These are phyloP conservation scores for Saturnispora saitoi DNA, from an alignment of 805 yeast genomes.

Conservation along the genomic window DNA sequence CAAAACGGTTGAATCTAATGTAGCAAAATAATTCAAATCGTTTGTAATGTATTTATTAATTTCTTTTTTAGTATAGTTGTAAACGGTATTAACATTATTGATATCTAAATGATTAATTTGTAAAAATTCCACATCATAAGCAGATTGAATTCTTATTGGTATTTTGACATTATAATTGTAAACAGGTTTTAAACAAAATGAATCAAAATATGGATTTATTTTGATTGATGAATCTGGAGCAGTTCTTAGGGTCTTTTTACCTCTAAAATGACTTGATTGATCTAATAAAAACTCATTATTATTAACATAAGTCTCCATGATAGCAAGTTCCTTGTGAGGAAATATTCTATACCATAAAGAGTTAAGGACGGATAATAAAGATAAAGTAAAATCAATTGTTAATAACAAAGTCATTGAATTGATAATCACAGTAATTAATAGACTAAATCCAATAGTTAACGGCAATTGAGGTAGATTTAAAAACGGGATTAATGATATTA, in stretches of 20 bases:
- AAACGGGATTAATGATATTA: constrained; percentile 61
- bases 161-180: constrained; percentile 33
- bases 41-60: constrained; percentile 31
- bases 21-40: constrained; percentile 19
- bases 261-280: constrained; percentile 63
- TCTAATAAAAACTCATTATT: constrained; percentile 31
- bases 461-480: constrained; percentile 67
- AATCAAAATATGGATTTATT: constrained; percentile 64
- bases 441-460: constrained; percentile 50
- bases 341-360: constrained; percentile 16
- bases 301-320: constrained; percentile 28
- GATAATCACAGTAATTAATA: constrained; percentile 38
- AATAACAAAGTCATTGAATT: constrained; percentile 45
- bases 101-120: constrained; percentile 57
- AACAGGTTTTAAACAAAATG: constrained; percentile 47
- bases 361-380: constrained; percentile 28
- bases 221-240: constrained; percentile 86
- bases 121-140: constrained; percentile 59
- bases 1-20: constrained; percentile 14
- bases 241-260: constrained; percentile 77
- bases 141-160: constrained; percentile 76
- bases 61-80: constrained; percentile 52
- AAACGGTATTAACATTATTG: constrained; percentile 35
- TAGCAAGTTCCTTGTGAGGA: constrained; percentile 27
- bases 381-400: constrained; percentile 42